Percentiles rank a stretch among this genome's conserved stretches.
These are phyloP conservation scores for Epichloe bromicola DNA, from an alignment of 2,329 filamentous ascomycete species.

Conservation along the genomic window DNA sequence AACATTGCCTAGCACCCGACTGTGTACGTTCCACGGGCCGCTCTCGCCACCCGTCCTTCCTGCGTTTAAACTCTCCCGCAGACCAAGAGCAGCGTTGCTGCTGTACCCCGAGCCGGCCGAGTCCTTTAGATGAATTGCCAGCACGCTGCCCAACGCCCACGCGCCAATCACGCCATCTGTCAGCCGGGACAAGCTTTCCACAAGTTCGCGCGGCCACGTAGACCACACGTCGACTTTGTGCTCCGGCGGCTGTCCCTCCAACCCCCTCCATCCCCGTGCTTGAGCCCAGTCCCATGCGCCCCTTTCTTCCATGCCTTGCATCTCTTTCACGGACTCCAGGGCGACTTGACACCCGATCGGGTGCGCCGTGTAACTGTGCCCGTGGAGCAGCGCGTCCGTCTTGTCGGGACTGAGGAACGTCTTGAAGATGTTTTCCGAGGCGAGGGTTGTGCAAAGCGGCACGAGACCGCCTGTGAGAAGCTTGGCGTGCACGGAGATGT, in stretches of 20 bases:
- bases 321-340: slow-evolving; percentile 46
- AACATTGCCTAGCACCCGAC: slow-evolving; percentile 42
- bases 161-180: slow-evolving; percentile 45
- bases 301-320: slow-evolving; percentile 43
- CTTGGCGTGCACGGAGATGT: slow-evolving; percentile 74
- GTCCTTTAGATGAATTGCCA: slow-evolving; percentile 47
- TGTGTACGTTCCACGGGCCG: slow-evolving; percentile 36
- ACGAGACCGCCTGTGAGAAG: slow-evolving; percentile 69
- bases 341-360: slow-evolving; percentile 70
- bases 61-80: slow-evolving; percentile 25
- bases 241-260: background rate
- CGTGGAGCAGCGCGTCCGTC: slow-evolving; percentile 66
- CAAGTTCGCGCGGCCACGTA: slow-evolving; percentile 51
- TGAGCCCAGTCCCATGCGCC: slow-evolving; percentile 46
- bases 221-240: slow-evolving; percentile 41
- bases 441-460: slow-evolving; percentile 63
- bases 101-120: slow-evolving; percentile 31
- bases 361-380: slow-evolving; percentile 80
- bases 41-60: slow-evolving; percentile 11
- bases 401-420: slow-evolving; percentile 62
- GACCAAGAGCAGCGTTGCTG: slow-evolving; percentile 30
- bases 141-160: slow-evolving; percentile 62
- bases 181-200: slow-evolving; percentile 42
- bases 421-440: slow-evolving; percentile 59
- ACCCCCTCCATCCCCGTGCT: slow-evolving; percentile 26